Base-by-base conservation (phyloP, 352 stramenopile species). In the Globisporangium perplexum region DNA sequence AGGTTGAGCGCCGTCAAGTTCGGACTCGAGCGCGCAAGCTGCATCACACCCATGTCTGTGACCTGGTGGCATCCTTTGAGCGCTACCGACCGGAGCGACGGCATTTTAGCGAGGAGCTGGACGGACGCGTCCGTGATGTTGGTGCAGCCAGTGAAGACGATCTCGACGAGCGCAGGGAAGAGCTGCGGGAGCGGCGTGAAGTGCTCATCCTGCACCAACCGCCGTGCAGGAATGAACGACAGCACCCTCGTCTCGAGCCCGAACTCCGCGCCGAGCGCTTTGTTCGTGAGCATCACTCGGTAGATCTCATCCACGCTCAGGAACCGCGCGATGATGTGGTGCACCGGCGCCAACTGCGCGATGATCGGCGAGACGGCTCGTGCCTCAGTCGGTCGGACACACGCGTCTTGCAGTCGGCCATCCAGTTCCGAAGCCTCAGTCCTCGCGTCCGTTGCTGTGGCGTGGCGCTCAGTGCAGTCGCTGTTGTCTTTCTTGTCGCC, bases 61-160 rank as follows among this genome's bases (percentile, higher is more conserved):
- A 92, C 58, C 8, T 82, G 72, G 66, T 70, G 85, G 57, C 78
- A 90, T n/a, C 80, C 80, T 55, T 88, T 88, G 12, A 92, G 50
- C 11, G 80, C 66, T 0, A 90, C 50, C 0, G 66, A 69, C 7
- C 56, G 63, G 18, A 92, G 47, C 14, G 48, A 59, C 6, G 60
- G 59, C 7, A 92, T 57, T 18, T 57, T 48, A 12, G 62, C 60
- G 14, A 90, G 42, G n/a, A 66, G 50, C 31, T 69, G 47, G 7
- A 92, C 55, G 0, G 77, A 60, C 22, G 58, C 52, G 39, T 92
- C 74, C 0, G 77, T 87, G 39, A 92, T 36, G 36, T 76, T 69
- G 5, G 69, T 55, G 46, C 81, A 92, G 10, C 81, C 72, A 18
- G 78, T 90, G 43, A 92, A 70, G 28, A 78, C 68, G 23, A 90